Percentiles rank a stretch among this genome's conserved stretches.
Conservation (phyloP, 306 rosid genomes). For the Pyrus pyrifolia region DNA sequence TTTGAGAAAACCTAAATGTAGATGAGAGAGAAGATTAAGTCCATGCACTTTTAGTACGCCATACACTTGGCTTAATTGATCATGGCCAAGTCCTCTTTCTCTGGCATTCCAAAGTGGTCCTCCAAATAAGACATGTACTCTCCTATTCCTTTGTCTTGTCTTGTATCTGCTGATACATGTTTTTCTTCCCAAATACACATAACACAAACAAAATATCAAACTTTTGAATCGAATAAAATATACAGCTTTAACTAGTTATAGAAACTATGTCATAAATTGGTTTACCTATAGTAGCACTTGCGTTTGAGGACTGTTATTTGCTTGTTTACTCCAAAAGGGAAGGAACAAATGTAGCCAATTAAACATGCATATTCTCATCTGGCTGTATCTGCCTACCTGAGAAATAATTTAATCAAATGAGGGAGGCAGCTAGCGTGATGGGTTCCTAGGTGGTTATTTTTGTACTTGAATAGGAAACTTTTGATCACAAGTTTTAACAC, state of each 20-base stretch:
- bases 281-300: slow-evolving; percentile 17
- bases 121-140: slow-evolving; percentile 28
- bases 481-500: background rate
- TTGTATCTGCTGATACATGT: background rate
- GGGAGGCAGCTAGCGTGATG: background rate
- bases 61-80: slow-evolving; percentile 22
- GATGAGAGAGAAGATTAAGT: background rate
- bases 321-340: slow-evolving; percentile 4
- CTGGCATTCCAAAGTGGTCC: slow-evolving; percentile 41
- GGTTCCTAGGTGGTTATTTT: slow-evolving; percentile 4
- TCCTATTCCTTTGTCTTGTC: slow-evolving; percentile 13
- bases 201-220: slow-evolving; percentile 9
- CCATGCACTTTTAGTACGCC: slow-evolving; percentile 26
- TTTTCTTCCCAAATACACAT: background rate
- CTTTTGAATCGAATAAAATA: slow-evolving; percentile 23
- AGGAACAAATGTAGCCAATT: slow-evolving; percentile 10
- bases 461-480: slow-evolving; percentile 5
- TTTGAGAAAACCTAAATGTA: slow-evolving; percentile 9
- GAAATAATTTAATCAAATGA: slow-evolving; percentile 12
- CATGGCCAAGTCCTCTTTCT: background rate
- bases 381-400: background rate
- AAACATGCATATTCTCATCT: slow-evolving; percentile 11
- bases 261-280: slow-evolving; percentile 20
- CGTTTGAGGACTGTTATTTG: background rate
- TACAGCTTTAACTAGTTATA: slow-evolving; percentile 30